Percentiles rank a stretch among this genome's conserved stretches.
phyloP scores from a whole-genome alignment of 2,329 filamentous ascomycete species.

The Orbilia javanica region DNA sequence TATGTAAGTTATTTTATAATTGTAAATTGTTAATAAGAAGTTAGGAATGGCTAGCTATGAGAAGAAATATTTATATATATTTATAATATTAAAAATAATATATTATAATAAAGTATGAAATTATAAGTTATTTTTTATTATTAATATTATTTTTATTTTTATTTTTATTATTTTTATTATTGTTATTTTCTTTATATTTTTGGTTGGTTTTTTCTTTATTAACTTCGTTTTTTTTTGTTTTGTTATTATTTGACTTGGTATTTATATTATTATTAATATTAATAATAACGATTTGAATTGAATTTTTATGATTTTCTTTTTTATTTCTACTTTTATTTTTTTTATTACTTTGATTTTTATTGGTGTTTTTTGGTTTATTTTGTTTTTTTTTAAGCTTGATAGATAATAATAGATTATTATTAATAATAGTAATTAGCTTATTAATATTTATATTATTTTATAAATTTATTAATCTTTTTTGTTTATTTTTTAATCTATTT shows the following conservation, averaged over 20 bases:
- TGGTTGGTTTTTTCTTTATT: background rate
- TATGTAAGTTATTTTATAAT: background rate
- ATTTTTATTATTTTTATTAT: too few species aligned
- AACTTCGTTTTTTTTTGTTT: background rate
- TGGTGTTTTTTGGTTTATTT: background rate
- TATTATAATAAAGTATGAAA: background rate
- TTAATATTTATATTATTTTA: background rate
- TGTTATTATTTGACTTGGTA: background rate
- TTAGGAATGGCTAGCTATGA: background rate
- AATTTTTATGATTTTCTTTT: background rate
- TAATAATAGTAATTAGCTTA: background rate
- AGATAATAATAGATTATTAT: background rate
- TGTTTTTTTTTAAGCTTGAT: background rate
- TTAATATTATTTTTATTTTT: background rate
- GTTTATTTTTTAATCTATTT: background rate
- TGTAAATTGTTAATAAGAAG: background rate
- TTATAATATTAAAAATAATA: background rate
- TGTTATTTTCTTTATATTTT: background rate
- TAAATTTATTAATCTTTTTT: background rate
- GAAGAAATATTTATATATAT: background rate
- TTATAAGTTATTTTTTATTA: background rate
- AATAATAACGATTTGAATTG: background rate
- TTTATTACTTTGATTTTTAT: background rate
- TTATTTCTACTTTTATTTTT: constrained; percentile 9
- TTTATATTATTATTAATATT: constrained; percentile 4